These are phyloP conservation scores for Boechera stricta DNA, from an alignment of 345 rosid species.

Conservation along the genomic window DNA sequence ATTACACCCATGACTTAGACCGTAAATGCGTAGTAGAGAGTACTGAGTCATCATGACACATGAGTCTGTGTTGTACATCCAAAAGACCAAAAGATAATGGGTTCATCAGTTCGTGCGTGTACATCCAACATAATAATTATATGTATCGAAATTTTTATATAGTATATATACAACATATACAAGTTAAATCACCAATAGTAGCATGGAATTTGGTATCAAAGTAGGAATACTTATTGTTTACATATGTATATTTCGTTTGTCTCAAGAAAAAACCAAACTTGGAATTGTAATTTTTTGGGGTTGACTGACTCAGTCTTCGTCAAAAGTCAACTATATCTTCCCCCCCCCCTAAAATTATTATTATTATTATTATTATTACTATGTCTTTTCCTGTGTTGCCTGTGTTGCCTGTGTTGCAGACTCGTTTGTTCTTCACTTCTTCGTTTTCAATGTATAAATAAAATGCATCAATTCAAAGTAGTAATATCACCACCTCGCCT, in stretches of 20 bases:
- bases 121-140: not conserved
- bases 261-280: constrained; percentile 11
- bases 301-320: constrained; percentile 47
- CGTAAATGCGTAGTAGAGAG: not conserved
- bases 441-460: constrained; percentile 2
- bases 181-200: not conserved
- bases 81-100: not conserved
- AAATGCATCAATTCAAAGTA: constrained; percentile 17
- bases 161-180: not conserved
- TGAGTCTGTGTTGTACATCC: not conserved
- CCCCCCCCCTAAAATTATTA: not conserved
- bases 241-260: not conserved
- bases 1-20: not conserved
- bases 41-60: not conserved
- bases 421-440: constrained; percentile 11
- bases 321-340: constrained; percentile 25
- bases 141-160: not conserved
- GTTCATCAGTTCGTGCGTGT: not conserved
- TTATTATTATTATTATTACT: not conserved
- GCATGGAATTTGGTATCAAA: constrained; percentile 17
- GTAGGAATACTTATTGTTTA: not conserved
- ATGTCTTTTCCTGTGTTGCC: constrained; percentile 14
- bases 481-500: constrained; percentile 23
- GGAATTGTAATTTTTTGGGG: constrained; percentile 16
- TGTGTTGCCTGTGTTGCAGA: not conserved